A percentile compares a stretch with the other conserved stretches of the same genome.
Conservation (phyloP, 345 rosid genomes). For the Aquilaria malaccensis region DNA sequence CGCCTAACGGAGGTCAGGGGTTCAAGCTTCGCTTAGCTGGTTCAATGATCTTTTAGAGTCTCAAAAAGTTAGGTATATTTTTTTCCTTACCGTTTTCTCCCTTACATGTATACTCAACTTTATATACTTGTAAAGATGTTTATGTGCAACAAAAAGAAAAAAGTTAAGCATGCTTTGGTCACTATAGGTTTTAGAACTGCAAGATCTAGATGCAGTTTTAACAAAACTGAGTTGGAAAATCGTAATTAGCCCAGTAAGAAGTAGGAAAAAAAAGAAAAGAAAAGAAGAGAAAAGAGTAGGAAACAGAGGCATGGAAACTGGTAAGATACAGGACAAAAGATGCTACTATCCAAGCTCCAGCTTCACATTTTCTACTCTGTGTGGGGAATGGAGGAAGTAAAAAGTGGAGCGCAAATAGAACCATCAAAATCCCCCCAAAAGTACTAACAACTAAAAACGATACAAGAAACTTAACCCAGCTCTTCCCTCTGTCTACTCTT, state of each 20-base stretch:
- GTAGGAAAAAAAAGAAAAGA: background rate
- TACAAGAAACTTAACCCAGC: background rate
- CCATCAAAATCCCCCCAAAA: slow-evolving; percentile 24
- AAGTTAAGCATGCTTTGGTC: no score
- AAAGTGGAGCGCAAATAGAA: slow-evolving; percentile 65
- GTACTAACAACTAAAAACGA: slow-evolving; percentile 2
- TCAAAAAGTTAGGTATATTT: no score
- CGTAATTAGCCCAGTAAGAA: background rate
- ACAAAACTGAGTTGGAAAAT: background rate
- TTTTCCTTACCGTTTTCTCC: no score
- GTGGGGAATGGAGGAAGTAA: background rate
- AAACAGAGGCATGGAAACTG: slow-evolving; percentile 24
- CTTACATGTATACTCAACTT: no score
- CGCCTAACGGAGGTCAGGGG: no score
- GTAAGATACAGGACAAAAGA: slow-evolving; percentile 16
- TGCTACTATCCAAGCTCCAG: slow-evolving; percentile 57
- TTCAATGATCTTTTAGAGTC: no score
- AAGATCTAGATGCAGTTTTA: background rate
- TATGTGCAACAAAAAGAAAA: no score
- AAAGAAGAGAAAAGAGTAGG: slow-evolving; percentile 10
- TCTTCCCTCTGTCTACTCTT: background rate
- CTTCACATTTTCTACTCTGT: slow-evolving; percentile 1
- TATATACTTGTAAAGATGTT: no score
- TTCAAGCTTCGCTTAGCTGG: no score
- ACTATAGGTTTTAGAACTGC: no score